These are phyloP conservation scores for Aspergillus nanangensis DNA, from an alignment of 495 filamentous ascomycete genomes.

Conservation along the genomic window DNA sequence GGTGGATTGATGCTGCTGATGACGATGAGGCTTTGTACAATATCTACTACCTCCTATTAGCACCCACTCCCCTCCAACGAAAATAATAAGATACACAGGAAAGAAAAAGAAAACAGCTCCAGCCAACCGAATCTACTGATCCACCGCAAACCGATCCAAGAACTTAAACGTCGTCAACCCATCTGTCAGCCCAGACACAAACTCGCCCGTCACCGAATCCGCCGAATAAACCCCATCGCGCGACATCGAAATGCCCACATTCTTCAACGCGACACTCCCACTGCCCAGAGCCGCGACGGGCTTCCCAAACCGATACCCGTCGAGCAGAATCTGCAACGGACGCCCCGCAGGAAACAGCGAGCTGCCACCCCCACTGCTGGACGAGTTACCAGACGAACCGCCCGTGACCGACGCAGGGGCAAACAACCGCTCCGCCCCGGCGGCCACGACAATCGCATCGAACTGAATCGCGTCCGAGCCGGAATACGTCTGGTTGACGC, in stretches of 20 bases:
- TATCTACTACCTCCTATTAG: too few species aligned
- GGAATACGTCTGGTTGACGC: constrained; percentile 66
- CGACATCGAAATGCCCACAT: constrained; percentile 30
- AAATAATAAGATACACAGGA: too few species aligned
- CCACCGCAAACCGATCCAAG: constrained; percentile 40
- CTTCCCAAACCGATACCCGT: constrained; percentile 70
- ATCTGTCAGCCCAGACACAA: constrained; percentile 47
- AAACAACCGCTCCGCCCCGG: constrained; percentile 55
- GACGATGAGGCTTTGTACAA: too few species aligned
- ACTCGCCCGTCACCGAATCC: constrained; percentile 20
- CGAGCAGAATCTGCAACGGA: constrained; percentile 59
- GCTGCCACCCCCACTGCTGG: constrained; percentile 30
- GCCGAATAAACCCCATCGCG: constrained; percentile 51
- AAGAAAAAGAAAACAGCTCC: too few species aligned
- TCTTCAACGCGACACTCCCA: constrained; percentile 34
- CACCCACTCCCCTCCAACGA: neutral
- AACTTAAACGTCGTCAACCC: constrained; percentile 66
- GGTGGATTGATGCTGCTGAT: neutral
- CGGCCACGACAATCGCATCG: constrained; percentile 61
- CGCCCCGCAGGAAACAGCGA: constrained; percentile 61
- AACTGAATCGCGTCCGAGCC: constrained; percentile 66
- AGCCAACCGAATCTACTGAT: constrained; percentile 12
- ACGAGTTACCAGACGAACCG: constrained; percentile 10
- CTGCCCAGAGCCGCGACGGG: constrained; percentile 60
- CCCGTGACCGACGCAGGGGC: constrained; percentile 18